These are phyloP conservation scores for Sarcodon aspratus DNA, from an alignment of 768 basidiomycete genomes.

Conservation along the genomic window DNA sequence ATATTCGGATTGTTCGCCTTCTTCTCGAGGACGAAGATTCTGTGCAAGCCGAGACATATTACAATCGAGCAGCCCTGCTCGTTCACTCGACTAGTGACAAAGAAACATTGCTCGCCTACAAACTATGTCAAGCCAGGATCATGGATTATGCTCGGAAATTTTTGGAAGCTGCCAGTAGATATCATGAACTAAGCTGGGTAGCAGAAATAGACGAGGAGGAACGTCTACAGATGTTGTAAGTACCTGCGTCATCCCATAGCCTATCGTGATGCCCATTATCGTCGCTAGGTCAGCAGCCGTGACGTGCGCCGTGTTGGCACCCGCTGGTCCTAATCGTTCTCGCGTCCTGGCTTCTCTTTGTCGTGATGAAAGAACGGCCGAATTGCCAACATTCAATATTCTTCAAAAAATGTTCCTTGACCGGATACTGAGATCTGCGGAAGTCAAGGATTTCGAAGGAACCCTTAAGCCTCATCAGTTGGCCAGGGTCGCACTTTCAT, in stretches of 20 bases:
- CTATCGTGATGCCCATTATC: slow-evolving; percentile 2
- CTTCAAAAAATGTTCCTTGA: slow-evolving; percentile 98
- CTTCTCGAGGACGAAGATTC: slow-evolving; percentile 95
- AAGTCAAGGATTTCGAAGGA: slow-evolving; percentile 83
- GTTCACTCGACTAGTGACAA: slow-evolving; percentile 72
- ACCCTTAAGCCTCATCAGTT: slow-evolving; percentile 88
- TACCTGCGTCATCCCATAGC: slow-evolving; percentile 2
- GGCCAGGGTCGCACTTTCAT: slow-evolving; percentile 79
- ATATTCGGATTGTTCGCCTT: slow-evolving; percentile 89
- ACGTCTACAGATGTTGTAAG: slow-evolving; percentile 82
- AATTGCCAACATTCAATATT: slow-evolving; percentile 78
- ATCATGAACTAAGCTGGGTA: slow-evolving; percentile 90
- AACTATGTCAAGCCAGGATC: slow-evolving; percentile 89
- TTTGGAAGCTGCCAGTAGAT: slow-evolving; percentile 85
- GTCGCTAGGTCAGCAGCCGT: slow-evolving; percentile 70
- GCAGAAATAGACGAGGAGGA: slow-evolving; percentile 92
- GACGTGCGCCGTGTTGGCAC: slow-evolving; percentile 92
- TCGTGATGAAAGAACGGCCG: slow-evolving; percentile 80
- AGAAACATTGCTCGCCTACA: slow-evolving; percentile 75
- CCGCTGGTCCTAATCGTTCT: slow-evolving; percentile 93
- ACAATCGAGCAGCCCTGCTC: slow-evolving; percentile 88
- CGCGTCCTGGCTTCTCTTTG: slow-evolving; percentile 87
- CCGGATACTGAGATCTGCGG: slow-evolving; percentile 83
- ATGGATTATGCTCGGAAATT: slow-evolving; percentile 89
- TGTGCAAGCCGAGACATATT: slow-evolving; percentile 95